Percentiles rank a stretch among this genome's conserved stretches.
Evolutionary conservation across 192 early-diverging fungal species (phyloP).

Genomic region (Entomortierella parvispora): DNA sequence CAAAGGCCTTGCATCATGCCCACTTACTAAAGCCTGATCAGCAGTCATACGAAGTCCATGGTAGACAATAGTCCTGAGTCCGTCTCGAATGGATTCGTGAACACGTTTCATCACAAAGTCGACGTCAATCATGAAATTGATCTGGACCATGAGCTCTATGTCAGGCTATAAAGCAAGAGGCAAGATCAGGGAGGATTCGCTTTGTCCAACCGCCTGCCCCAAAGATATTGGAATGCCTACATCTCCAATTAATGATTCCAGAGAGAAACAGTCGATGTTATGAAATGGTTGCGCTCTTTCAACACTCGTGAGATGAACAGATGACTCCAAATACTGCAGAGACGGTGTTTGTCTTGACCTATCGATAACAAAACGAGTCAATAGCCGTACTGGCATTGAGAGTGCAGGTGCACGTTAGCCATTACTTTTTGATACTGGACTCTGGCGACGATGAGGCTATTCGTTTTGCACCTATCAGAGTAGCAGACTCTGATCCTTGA

Average conservation of each 20-base stretch:
- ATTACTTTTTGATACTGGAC: too few relatives aligned
- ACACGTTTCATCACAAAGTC: conserved; percentile 31
- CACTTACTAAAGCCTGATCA: conserved; percentile 20
- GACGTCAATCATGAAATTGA: conserved; percentile 44
- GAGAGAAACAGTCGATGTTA: conserved; percentile 24
- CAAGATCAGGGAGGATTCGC: too few relatives aligned
- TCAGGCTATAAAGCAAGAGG: conserved; percentile 19
- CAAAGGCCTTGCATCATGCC: not conserved
- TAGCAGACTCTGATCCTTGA: too few relatives aligned
- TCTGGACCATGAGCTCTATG: conserved; percentile 45
- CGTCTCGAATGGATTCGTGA: conserved; percentile 16
- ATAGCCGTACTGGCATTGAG: too few relatives aligned
- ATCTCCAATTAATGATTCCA: conserved; percentile 31
- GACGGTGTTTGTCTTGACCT: not conserved
- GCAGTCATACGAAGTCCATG: conserved; percentile 22
- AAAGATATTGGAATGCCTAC: conserved; percentile 6
- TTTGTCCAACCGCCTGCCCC: not conserved
- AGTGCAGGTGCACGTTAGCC: too few relatives aligned
- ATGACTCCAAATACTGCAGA: conserved; percentile 25
- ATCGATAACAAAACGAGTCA: too few relatives aligned
- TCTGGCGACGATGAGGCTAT: too few relatives aligned
- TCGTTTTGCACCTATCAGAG: too few relatives aligned
- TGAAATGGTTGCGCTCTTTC: conserved; percentile 8
- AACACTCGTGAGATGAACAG: conserved; percentile 21
- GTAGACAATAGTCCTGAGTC: conserved; percentile 21